phyloP scores from a whole-genome alignment of 1,139 yeast species.

The Candida anutae region DNA sequence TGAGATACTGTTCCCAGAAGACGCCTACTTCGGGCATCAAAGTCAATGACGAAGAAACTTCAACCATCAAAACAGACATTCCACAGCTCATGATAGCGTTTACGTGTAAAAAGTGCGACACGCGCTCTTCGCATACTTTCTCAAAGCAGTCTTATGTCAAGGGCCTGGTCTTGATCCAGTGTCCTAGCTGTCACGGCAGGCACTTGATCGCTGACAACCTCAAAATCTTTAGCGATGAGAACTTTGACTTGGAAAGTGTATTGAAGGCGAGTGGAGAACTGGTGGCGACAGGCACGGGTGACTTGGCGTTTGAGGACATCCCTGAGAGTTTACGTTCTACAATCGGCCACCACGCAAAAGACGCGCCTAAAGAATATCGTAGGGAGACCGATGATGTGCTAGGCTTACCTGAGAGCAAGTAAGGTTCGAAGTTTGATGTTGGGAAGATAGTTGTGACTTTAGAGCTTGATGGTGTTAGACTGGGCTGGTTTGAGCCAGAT shows the following conservation, averaged over 20 bases:
- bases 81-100: slow-evolving; percentile 84
- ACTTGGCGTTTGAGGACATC: slow-evolving; percentile 63
- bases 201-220: slow-evolving; percentile 92
- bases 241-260: slow-evolving; percentile 74
- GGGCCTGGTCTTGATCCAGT: slow-evolving; percentile 85
- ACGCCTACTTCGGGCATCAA: too few relatives aligned
- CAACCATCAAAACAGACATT: slow-evolving; percentile 50
- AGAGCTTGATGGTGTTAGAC: too few relatives aligned
- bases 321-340: slow-evolving; percentile 53
- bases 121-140: slow-evolving; percentile 78
- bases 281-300: slow-evolving; percentile 53
- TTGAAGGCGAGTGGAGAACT: slow-evolving; percentile 68
- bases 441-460: too few relatives aligned
- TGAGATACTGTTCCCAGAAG: too few relatives aligned
- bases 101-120: slow-evolving; percentile 83
- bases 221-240: slow-evolving; percentile 69
- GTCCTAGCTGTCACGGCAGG: slow-evolving; percentile 84
- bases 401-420: slow-evolving; percentile 10
- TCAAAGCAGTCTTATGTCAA: slow-evolving; percentile 84
- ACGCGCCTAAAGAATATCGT: slow-evolving; percentile 42
- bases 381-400: slow-evolving; percentile 10
- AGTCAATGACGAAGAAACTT: too few relatives aligned
- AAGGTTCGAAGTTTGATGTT: too few relatives aligned
- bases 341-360: slow-evolving; percentile 59
- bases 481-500: too few relatives aligned